Percentiles rank a stretch among this genome's conserved stretches.
Evolutionary conservation across 768 basidiomycete genomes (phyloP).

Genomic region (Boletus tylopilopsis): DNA sequence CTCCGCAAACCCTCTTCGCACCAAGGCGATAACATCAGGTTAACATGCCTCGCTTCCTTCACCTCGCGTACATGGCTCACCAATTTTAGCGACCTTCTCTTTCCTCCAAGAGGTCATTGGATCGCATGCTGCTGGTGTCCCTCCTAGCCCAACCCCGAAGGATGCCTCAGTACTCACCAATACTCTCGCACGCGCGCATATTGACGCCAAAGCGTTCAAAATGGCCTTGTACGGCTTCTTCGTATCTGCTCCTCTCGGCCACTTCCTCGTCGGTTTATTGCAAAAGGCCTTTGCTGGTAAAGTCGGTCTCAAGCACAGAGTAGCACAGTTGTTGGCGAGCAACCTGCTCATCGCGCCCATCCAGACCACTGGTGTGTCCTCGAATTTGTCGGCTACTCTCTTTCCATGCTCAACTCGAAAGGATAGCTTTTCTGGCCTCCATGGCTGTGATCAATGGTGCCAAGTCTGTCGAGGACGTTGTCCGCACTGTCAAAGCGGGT

Average conservation of each 20-base stretch:
- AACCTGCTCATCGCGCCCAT: constrained; percentile 76
- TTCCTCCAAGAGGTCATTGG: constrained; percentile 82
- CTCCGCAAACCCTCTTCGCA: constrained; percentile 65
- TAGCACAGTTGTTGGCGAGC: constrained; percentile 72
- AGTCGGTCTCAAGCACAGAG: constrained; percentile 56
- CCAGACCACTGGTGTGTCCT: constrained; percentile 56
- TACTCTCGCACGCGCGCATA: constrained; percentile 50
- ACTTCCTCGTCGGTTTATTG: constrained; percentile 65
- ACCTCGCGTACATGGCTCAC: background rate
- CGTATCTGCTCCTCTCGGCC: constrained; percentile 78
- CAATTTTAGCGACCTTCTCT: constrained; percentile 43
- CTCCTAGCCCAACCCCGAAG: constrained; percentile 46
- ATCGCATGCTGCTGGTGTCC: constrained; percentile 62
- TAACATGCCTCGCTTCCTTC: constrained; percentile 10
- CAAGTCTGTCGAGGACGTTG: constrained; percentile 56
- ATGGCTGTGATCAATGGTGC: constrained; percentile 87
- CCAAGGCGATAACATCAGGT: constrained; percentile 79
- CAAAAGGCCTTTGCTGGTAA: constrained; percentile 78
- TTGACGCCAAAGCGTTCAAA: constrained; percentile 72
- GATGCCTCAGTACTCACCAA: constrained; percentile 52
- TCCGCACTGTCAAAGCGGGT: constrained; percentile 64
- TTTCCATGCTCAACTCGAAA: background rate
- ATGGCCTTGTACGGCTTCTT: constrained; percentile 83
- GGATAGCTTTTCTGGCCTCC: constrained; percentile 64
- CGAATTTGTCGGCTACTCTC: background rate